phyloP scores from a whole-genome alignment of 805 yeast genomes.

The Candida gorgasii region DNA sequence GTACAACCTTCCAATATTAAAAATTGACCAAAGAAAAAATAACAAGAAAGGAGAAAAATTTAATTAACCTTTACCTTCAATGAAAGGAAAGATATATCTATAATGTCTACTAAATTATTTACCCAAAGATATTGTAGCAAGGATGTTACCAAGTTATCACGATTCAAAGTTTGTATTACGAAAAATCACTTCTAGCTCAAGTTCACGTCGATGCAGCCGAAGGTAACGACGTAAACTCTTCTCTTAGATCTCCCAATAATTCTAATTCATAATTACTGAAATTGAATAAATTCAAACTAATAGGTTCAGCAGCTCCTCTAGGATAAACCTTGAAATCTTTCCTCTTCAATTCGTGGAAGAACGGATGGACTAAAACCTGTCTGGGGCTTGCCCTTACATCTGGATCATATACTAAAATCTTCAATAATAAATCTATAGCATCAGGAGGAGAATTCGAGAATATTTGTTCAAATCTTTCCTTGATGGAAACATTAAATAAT shows the following conservation, averaged over 20 bases:
- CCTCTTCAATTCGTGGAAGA: slow-evolving; percentile 81
- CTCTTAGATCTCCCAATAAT: slow-evolving; percentile 42
- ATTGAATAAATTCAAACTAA: slow-evolving; percentile 56
- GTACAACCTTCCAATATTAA: too few relatives aligned
- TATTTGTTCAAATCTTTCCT: slow-evolving; percentile 48
- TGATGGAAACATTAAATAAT: slow-evolving; percentile 55
- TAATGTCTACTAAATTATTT: not conserved
- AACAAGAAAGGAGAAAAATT: too few relatives aligned
- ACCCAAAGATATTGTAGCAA: too few relatives aligned
- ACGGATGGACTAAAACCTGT: slow-evolving; percentile 82
- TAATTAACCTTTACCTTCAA: not conserved
- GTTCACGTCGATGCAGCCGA: too few relatives aligned
- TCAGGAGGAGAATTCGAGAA: slow-evolving; percentile 74
- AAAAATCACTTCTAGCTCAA: not conserved
- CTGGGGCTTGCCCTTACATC: slow-evolving; percentile 76
- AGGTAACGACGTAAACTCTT: slow-evolving; percentile 27
- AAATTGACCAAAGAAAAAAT: too few relatives aligned
- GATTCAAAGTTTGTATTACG: not conserved
- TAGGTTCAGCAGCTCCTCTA: slow-evolving; percentile 46
- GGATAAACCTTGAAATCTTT: slow-evolving; percentile 54
- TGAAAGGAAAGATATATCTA: not conserved
- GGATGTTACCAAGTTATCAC: too few relatives aligned
- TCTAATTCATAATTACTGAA: slow-evolving; percentile 70
- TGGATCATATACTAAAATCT: slow-evolving; percentile 88
- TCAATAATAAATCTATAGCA: slow-evolving; percentile 81